These are phyloP conservation scores for Solanum chiquidenum DNA, from an alignment of 257 asterid genomes.

Conservation along the genomic window DNA sequence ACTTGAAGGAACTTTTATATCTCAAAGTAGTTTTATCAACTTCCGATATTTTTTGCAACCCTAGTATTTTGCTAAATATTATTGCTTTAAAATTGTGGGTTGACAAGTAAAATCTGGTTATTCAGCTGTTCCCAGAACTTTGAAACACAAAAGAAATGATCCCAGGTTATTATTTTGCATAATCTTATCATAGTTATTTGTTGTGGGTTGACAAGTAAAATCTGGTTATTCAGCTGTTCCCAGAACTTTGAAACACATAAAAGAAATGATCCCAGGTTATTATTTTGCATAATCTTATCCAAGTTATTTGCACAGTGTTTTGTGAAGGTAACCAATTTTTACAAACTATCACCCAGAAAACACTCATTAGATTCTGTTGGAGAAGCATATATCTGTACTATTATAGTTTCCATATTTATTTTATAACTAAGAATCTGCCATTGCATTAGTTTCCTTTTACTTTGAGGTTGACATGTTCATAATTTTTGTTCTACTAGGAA, in stretches of 20 bases:
- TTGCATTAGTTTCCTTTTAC: constrained; percentile 4
- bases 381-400: neutral
- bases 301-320: neutral
- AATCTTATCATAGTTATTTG: neutral
- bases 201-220: neutral
- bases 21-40: neutral
- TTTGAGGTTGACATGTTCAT: neutral
- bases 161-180: neutral
- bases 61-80: neutral
- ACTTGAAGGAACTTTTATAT: neutral
- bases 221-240: neutral
- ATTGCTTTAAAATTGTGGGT: neutral
- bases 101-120: neutral
- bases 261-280: neutral
- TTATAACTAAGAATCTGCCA: neutral
- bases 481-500: constrained; percentile 48
- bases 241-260: neutral
- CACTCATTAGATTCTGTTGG: neutral
- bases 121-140: neutral
- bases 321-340: neutral
- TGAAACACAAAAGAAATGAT: neutral
- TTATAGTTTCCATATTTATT: neutral
- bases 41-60: neutral
- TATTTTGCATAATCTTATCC: neutral
- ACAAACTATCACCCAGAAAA: neutral